Evolutionary conservation across 148 eudicot genomes (phyloP).

Genomic region (Oxyria digyna): DNA sequence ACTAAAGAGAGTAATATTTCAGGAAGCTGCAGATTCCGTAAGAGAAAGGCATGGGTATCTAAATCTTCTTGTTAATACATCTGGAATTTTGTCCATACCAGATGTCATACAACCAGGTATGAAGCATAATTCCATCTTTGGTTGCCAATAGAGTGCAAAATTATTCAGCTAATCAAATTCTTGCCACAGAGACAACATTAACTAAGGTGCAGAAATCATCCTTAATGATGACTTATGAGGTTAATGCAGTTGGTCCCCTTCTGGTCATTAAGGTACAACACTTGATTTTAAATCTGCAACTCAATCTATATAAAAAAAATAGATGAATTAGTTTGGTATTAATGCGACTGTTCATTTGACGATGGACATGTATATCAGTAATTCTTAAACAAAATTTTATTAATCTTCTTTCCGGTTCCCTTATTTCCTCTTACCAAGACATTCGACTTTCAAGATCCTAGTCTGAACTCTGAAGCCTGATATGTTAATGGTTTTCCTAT

Average conservation of each 20-base stretch:
- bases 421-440: not conserved
- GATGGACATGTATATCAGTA: not conserved
- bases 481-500: not conserved
- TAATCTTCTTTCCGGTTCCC: not conserved
- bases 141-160: not conserved
- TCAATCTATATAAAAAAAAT: not conserved
- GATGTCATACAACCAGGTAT: slow-evolving; percentile 77
- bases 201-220: slow-evolving; percentile 63
- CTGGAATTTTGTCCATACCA: slow-evolving; percentile 85
- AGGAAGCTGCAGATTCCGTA: slow-evolving; percentile 51
- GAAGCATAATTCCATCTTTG: not conserved
- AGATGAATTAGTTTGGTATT: not conserved
- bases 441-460: not conserved
- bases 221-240: slow-evolving; percentile 69
- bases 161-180: slow-evolving; percentile 7
- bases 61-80: slow-evolving; percentile 75
- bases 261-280: slow-evolving; percentile 59
- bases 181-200: slow-evolving; percentile 72
- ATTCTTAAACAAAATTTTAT: not conserved
- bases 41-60: slow-evolving; percentile 56
- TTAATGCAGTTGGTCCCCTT: slow-evolving; percentile 88
- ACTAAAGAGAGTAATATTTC: slow-evolving; percentile 13
- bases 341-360: not conserved
- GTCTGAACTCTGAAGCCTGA: too few species aligned
- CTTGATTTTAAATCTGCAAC: too few species aligned